Evolutionary conservation across 768 basidiomycete genomes (phyloP).

Genomic region (Lactarius psammicola): DNA sequence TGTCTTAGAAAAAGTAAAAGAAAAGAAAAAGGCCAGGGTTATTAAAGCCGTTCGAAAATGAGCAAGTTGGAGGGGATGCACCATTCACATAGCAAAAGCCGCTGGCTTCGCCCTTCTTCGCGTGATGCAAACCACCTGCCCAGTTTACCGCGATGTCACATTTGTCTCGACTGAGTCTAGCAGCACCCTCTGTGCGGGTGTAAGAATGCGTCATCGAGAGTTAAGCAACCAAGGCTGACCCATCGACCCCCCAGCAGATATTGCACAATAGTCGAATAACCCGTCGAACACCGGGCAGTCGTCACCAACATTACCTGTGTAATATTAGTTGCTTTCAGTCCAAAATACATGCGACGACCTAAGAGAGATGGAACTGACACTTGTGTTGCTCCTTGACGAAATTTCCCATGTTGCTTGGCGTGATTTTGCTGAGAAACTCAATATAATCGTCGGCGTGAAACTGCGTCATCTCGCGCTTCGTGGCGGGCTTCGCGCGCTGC

Average conservation of each 20-base stretch:
- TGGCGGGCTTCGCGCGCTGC: constrained; percentile 97
- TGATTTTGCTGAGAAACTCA: constrained; percentile 92
- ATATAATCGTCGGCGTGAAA: constrained; percentile 99
- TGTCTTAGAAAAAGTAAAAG: constrained; percentile 73
- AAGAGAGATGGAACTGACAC: constrained; percentile 51
- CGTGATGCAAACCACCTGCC: constrained; percentile 98
- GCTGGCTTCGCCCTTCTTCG: constrained; percentile 98
- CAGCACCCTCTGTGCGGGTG: constrained; percentile 80
- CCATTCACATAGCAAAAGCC: constrained; percentile 99
- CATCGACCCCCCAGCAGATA: constrained; percentile 99
- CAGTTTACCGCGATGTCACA: constrained; percentile 99
- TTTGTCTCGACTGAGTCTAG: constrained; percentile 90
- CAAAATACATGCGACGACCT: neutral
- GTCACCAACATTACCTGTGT: constrained; percentile 91
- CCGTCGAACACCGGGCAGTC: constrained; percentile 99
- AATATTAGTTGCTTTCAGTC: neutral
- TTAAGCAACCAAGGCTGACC: constrained; percentile 53
- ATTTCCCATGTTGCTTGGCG: constrained; percentile 91
- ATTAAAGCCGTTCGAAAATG: neutral
- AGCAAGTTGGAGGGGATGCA: constrained; percentile 36
- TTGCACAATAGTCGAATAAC: constrained; percentile 97
- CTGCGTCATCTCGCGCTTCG: constrained; percentile 99
- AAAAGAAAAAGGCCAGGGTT: neutral
- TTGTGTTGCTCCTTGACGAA: constrained; percentile 95
- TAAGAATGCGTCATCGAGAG: neutral